phyloP scores from a whole-genome alignment of 2,329 filamentous ascomycete genomes.

The Aspergillus pseudoglaucus region DNA sequence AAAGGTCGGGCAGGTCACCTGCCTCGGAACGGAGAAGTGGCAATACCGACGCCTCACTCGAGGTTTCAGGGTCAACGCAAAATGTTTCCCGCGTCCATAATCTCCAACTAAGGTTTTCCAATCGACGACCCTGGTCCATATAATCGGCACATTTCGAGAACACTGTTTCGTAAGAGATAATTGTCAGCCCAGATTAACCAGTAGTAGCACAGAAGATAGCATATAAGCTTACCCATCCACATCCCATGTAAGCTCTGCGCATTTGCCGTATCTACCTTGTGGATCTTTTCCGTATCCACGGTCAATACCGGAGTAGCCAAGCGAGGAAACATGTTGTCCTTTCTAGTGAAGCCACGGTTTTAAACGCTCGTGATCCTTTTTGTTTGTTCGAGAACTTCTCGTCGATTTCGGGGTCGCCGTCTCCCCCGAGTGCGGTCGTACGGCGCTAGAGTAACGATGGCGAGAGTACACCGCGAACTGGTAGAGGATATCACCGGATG shows the following conservation, averaged over 20 bases:
- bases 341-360: conserved; percentile 16
- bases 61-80: conserved; percentile 62
- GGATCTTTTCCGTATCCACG: conserved; percentile 84
- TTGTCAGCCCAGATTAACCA: conserved; percentile 16
- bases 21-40: conserved; percentile 41
- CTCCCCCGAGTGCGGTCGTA: conserved; percentile 39
- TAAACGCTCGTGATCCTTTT: conserved; percentile 5
- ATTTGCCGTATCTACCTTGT: conserved; percentile 90
- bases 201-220: conserved; percentile 1
- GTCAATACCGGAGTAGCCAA: conserved; percentile 81
- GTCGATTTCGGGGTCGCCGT: conserved; percentile 36
- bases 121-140: conserved; percentile 81
- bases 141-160: conserved; percentile 93
- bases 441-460: conserved; percentile 27
- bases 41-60: conserved; percentile 47
- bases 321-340: conserved; percentile 66
- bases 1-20: conserved; percentile 62
- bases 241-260: conserved; percentile 91
- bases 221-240: conserved; percentile 75
- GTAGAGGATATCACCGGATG: conserved; percentile 4
- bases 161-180: conserved; percentile 47
- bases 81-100: conserved; percentile 92
- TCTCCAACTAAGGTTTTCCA: conserved; percentile 95
- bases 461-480: conserved; percentile 13
- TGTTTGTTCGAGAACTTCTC: conserved; percentile 3